Evolutionary conservation across 1,284 basidiomycete species (phyloP).

Genomic region (Sporisorium scitamineum): DNA sequence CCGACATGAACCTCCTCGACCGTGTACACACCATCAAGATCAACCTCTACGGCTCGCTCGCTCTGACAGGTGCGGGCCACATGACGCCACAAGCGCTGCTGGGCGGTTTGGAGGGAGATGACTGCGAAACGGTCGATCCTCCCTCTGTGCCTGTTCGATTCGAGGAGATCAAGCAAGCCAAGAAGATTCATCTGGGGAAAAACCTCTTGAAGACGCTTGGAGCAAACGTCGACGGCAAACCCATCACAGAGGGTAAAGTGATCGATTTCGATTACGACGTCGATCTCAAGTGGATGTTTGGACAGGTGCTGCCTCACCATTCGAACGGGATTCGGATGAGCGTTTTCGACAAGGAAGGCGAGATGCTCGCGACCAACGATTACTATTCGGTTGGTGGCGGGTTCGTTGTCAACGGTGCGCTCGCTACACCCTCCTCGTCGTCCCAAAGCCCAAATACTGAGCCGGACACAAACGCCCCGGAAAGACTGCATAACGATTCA

Average conservation of each 20-base stretch:
- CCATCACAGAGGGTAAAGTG: conserved; percentile 22
- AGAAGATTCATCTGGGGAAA: conserved; percentile 78
- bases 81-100: conserved; percentile 94
- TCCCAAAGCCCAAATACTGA: background rate
- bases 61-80: conserved; percentile 83
- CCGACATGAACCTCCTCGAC: conserved; percentile 78
- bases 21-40: conserved; percentile 85
- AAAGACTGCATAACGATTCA: conserved; percentile 19
- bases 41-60: conserved; percentile 77
- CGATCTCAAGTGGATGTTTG: conserved; percentile 93
- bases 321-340: conserved; percentile 86
- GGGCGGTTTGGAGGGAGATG: conserved; percentile 83
- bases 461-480: background rate
- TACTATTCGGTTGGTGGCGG: conserved; percentile 76
- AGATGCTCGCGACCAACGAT: conserved; percentile 91
- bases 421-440: conserved; percentile 49
- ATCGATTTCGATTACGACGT: conserved; percentile 86
- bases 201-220: conserved; percentile 46
- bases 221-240: background rate
- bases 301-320: conserved; percentile 71
- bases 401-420: conserved; percentile 64
- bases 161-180: conserved; percentile 76
- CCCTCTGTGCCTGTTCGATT: conserved; percentile 79
- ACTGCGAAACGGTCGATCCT: conserved; percentile 81
- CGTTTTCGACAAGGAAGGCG: conserved; percentile 82